These are phyloP conservation scores for Lachancea sp. DNA, from an alignment of 805 yeast genomes.

Conservation along the genomic window DNA sequence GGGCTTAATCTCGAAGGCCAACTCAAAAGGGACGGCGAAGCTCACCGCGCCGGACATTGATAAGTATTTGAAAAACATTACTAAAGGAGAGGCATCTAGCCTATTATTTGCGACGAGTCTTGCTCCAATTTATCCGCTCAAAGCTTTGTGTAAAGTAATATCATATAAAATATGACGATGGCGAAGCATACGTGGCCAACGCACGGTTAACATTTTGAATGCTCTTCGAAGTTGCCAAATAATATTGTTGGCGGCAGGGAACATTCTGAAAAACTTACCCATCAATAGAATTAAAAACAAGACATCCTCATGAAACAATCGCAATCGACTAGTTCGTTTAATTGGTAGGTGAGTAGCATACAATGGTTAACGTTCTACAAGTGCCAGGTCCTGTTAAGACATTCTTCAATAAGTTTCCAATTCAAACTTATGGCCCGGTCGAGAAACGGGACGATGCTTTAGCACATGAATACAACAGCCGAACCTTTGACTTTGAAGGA, in stretches of 20 bases:
- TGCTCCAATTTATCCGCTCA: slow-evolving; percentile 28
- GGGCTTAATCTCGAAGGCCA: not conserved
- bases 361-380: slow-evolving; percentile 4
- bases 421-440: slow-evolving; percentile 37
- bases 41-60: slow-evolving; percentile 7
- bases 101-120: slow-evolving; percentile 25
- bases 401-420: slow-evolving; percentile 49
- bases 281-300: too few species aligned
- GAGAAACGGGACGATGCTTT: slow-evolving; percentile 26
- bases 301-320: not conserved
- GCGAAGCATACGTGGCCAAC: not conserved
- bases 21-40: not conserved
- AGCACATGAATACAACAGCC: slow-evolving; percentile 17
- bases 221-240: too few species aligned
- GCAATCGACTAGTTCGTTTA: not conserved
- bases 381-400: slow-evolving; percentile 40
- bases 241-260: too few species aligned
- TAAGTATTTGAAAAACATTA: slow-evolving; percentile 11
- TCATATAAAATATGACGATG: not conserved
- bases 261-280: too few species aligned
- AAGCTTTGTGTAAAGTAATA: slow-evolving; percentile 15
- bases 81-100: slow-evolving; percentile 28
- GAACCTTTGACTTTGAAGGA: slow-evolving; percentile 23
- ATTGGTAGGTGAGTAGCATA: not conserved
- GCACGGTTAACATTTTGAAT: too few species aligned